phyloP scores from a whole-genome alignment of 805 yeast species.

The Candida khao-thaluensis region DNA sequence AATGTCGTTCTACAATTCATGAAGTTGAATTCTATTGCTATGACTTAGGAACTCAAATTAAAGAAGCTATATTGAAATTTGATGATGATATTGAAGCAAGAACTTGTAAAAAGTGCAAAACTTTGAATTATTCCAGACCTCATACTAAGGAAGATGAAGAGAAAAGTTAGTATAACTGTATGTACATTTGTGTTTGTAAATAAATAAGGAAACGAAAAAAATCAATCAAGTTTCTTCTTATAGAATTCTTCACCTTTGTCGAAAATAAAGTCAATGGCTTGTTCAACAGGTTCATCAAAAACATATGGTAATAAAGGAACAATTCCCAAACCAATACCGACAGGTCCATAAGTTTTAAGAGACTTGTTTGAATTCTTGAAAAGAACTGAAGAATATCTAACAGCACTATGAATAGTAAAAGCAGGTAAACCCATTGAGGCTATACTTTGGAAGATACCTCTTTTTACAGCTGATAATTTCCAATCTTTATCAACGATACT shows the following conservation, averaged over 20 bases:
- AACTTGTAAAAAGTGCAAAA: constrained; percentile 75
- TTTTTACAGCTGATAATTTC: constrained; percentile 60
- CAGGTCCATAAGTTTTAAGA: constrained; percentile 70
- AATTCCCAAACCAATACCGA: constrained; percentile 69
- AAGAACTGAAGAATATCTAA: constrained; percentile 61
- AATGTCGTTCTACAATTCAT: constrained; percentile 63
- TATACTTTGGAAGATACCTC: constrained; percentile 77
- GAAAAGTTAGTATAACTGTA: too few species aligned
- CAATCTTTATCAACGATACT: constrained; percentile 56
- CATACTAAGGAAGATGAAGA: constrained; percentile 16
- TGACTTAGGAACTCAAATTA: constrained; percentile 89
- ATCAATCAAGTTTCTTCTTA: constrained; percentile 4
- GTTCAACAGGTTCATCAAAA: constrained; percentile 82
- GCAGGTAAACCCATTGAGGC: constrained; percentile 90
- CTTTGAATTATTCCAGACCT: constrained; percentile 67
- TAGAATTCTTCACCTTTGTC: constrained; percentile 43
- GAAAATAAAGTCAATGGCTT: constrained; percentile 60
- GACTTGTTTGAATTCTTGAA: constrained; percentile 55
- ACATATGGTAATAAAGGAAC: constrained; percentile 77
- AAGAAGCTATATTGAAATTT: constrained; percentile 71
- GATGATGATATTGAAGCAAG: constrained; percentile 61
- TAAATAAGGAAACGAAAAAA: background rate
- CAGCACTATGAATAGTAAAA: constrained; percentile 76
- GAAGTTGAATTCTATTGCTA: constrained; percentile 70
- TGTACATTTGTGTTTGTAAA: constrained; percentile 1